phyloP scores from a whole-genome alignment of 306 rosid genomes.

The Cucurbita pepo region DNA sequence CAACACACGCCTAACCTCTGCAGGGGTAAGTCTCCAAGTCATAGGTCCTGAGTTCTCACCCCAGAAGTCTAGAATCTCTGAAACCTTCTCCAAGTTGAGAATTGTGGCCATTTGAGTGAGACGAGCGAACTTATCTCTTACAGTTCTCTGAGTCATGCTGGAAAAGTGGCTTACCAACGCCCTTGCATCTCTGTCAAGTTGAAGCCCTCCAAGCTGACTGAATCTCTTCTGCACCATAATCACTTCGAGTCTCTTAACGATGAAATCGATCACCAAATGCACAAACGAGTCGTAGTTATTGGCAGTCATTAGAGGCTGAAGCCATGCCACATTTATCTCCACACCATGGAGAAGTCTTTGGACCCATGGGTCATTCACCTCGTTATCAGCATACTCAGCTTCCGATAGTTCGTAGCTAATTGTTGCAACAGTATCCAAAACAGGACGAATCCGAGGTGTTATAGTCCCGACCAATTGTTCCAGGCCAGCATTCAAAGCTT shows the following conservation, averaged over 20 bases:
- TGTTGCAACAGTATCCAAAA: slow-evolving; percentile 70
- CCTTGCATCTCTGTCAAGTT: slow-evolving; percentile 88
- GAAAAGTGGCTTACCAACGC: slow-evolving; percentile 93
- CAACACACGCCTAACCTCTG: slow-evolving; percentile 92
- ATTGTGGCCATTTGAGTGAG: slow-evolving; percentile 93
- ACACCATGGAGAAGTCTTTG: slow-evolving; percentile 93
- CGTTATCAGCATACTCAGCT: slow-evolving; percentile 84
- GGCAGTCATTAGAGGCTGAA: slow-evolving; percentile 78
- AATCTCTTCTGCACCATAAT: slow-evolving; percentile 94
- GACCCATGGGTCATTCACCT: slow-evolving; percentile 97
- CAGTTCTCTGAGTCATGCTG: slow-evolving; percentile 80
- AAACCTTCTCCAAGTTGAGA: slow-evolving; percentile 85
- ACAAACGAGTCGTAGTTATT: slow-evolving; percentile 72
- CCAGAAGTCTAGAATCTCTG: slow-evolving; percentile 96
- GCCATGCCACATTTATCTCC: slow-evolving; percentile 71
- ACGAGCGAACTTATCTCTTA: slow-evolving; percentile 89
- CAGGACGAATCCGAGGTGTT: slow-evolving; percentile 67
- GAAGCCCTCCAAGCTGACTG: slow-evolving; percentile 97
- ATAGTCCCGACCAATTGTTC: slow-evolving; percentile 77
- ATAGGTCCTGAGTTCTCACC: slow-evolving; percentile 98
- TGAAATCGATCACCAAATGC: slow-evolving; percentile 69
- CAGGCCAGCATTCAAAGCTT: slow-evolving; percentile 55
- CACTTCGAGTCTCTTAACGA: slow-evolving; percentile 88
- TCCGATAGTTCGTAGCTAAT: slow-evolving; percentile 81
- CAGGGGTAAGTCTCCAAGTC: slow-evolving; percentile 97